These are phyloP conservation scores for Mycosphaerella arachidis DNA, from an alignment of 2,329 filamentous ascomycete genomes.

Conservation along the genomic window DNA sequence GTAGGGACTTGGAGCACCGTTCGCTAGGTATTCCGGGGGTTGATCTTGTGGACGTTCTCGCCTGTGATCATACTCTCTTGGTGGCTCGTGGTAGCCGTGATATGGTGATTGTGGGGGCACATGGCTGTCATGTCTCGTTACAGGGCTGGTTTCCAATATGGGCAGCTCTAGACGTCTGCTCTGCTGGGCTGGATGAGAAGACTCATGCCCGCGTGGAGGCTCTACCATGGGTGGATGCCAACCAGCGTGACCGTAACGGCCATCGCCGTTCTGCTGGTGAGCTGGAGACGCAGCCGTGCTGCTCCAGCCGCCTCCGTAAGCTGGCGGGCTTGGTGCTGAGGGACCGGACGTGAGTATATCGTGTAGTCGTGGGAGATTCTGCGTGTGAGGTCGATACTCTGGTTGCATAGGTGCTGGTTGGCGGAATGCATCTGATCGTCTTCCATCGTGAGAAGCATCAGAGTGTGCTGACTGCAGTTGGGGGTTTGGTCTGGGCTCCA, in stretches of 20 bases:
- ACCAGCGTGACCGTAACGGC: slow-evolving; percentile 12
- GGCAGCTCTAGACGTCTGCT: slow-evolving; percentile 27
- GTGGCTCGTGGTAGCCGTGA: slow-evolving; percentile 17
- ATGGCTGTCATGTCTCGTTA: slow-evolving; percentile 21
- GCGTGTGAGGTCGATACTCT: slow-evolving; percentile 23
- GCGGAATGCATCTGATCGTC: slow-evolving; percentile 20
- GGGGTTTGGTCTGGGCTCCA: slow-evolving; percentile 24
- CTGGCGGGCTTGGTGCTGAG: slow-evolving; percentile 11
- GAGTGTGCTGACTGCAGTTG: slow-evolving; percentile 16
- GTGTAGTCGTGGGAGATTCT: slow-evolving; percentile 27
- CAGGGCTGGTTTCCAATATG: slow-evolving; percentile 28
- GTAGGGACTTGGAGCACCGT: slow-evolving; percentile 27
- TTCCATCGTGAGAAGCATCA: slow-evolving; percentile 12
- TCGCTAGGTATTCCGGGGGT: slow-evolving; percentile 20
- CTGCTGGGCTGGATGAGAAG: slow-evolving; percentile 15
- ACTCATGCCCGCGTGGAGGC: slow-evolving; percentile 15
- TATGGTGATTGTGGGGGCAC: slow-evolving; percentile 22
- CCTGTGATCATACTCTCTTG: slow-evolving; percentile 20
- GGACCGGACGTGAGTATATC: slow-evolving; percentile 29
- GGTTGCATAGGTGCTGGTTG: slow-evolving; percentile 10
- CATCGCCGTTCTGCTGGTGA: slow-evolving; percentile 17
- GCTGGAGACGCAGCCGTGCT: slow-evolving; percentile 11
- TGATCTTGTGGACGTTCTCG: slow-evolving; percentile 21
- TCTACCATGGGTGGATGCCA: slow-evolving; percentile 24
- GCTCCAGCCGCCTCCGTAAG: slow-evolving; percentile 15